phyloP scores from a whole-genome alignment of 2,329 filamentous ascomycete genomes.

The Penicillium sp. region DNA sequence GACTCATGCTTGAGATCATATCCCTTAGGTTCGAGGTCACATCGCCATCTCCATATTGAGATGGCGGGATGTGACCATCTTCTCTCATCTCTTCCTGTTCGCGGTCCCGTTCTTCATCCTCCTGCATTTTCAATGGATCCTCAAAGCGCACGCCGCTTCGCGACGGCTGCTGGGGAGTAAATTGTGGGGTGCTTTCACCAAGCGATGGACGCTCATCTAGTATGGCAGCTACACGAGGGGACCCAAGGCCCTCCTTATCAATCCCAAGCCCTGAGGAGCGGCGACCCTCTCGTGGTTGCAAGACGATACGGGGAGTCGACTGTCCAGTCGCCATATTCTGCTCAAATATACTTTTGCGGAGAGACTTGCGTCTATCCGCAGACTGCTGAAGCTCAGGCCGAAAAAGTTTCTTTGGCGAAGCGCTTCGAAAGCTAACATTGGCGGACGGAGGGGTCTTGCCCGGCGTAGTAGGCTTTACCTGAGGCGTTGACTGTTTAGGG shows the following conservation, averaged over 20 bases:
- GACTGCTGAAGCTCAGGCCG: slow-evolving; percentile 42
- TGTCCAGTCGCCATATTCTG: slow-evolving; percentile 56
- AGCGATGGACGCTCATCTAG: slow-evolving; percentile 72
- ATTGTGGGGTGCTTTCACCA: slow-evolving; percentile 64
- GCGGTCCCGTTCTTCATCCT: slow-evolving; percentile 64
- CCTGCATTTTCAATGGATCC: slow-evolving; percentile 63
- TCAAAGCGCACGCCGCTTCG: slow-evolving; percentile 62
- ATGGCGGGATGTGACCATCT: slow-evolving; percentile 49
- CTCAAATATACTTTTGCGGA: slow-evolving; percentile 53
- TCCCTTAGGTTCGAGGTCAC: slow-evolving; percentile 69
- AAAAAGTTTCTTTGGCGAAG: slow-evolving; percentile 54
- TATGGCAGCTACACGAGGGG: slow-evolving; percentile 70
- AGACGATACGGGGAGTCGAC: slow-evolving; percentile 63
- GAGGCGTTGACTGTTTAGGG: slow-evolving; percentile 47
- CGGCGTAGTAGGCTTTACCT: slow-evolving; percentile 49
- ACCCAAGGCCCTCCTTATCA: slow-evolving; percentile 71
- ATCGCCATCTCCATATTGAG: slow-evolving; percentile 59
- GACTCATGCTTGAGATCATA: slow-evolving; percentile 76
- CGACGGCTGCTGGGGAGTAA: slow-evolving; percentile 56
- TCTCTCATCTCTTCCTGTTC: slow-evolving; percentile 64
- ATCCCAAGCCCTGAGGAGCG: slow-evolving; percentile 68
- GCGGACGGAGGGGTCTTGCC: slow-evolving; percentile 53
- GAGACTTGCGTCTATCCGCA: slow-evolving; percentile 38
- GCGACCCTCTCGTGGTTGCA: slow-evolving; percentile 60
- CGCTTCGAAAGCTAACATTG: slow-evolving; percentile 47